phyloP scores from a whole-genome alignment of 2,329 filamentous ascomycete species.

The Penicillium italicum region DNA sequence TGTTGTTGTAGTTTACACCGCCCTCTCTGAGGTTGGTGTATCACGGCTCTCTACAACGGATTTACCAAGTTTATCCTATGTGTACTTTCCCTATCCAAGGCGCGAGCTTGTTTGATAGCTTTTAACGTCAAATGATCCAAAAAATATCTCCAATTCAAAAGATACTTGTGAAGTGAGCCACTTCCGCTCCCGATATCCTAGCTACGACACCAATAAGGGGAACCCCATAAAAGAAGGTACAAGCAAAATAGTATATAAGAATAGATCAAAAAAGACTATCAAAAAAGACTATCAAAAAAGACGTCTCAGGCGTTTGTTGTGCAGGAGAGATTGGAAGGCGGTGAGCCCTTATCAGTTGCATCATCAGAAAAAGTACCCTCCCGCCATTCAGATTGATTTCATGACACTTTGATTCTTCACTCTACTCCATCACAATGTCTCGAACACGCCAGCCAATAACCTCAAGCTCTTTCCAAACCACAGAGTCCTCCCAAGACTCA shows the following conservation, averaged over 20 bases:
- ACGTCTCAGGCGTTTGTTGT: too few species aligned
- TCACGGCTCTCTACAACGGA: conserved; percentile 3
- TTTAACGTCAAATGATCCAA: conserved; percentile 2
- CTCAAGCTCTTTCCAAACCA: conserved; percentile 30
- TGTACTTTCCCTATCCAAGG: background rate
- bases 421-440: conserved; percentile 28
- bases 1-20: too few species aligned
- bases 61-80: background rate
- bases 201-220: background rate
- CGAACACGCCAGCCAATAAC: conserved; percentile 36
- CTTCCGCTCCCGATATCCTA: background rate
- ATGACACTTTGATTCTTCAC: background rate
- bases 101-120: conserved; percentile 4
- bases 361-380: conserved; percentile 8
- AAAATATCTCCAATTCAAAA: conserved; percentile 1
- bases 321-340: background rate
- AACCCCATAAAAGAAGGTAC: too few species aligned
- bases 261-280: background rate
- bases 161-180: background rate
- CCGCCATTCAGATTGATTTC: background rate
- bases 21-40: conserved; percentile 2
- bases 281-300: background rate
- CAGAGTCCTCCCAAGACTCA: conserved; percentile 18
- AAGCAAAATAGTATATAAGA: too few species aligned
- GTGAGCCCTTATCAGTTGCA: conserved; percentile 18